Evolutionary conservation across 176 grass and related monocot species (phyloP), one percentile per base, ranked within the genome.

Genomic region (Secale cereale): DNA sequence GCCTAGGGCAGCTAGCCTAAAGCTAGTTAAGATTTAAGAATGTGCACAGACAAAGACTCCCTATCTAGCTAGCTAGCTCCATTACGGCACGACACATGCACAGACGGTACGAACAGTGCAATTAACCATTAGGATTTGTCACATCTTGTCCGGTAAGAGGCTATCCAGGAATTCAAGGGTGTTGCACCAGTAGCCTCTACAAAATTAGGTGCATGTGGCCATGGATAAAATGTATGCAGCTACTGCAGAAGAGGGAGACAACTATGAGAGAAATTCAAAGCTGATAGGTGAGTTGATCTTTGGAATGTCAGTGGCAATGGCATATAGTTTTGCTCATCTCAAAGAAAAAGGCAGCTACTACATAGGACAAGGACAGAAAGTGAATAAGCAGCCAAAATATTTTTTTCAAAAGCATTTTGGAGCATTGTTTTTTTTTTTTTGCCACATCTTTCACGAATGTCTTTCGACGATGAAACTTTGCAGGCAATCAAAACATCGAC

Each of bases 1-100:
- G 76, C 36, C 81, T 91, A 89, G 30, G 39, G 54, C 25, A 27
- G 33, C 71, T 52, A 54, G 5, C 36, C 31, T 72, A n/a, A 65
- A 82, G 17, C 88, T 17, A 70, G 32, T 14, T 26, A 54, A 73
- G 3, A 73, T 3, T 27, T 45, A 73, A 73, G 70, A 29, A 19
- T 17, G 0, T 2, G 48, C 48, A 52, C 1, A 17, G 68, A 82
- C 28, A 81, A 66, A 81, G 41, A 69, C 77, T 39, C 14, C 79
- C 41, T 85, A 30, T 16, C 27, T 71, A 25, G 19, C 60, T 71
- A 25, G 19, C 60, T 84, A 33, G 48, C 30, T 81, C 71, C 62
- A 40, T 81, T 5, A 54, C 50, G 5, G 17, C 50, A 59, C 20
- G 63, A 10, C 82, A 77, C 59, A 48, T 16, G 45, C 45, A 48